Base-by-base conservation (phyloP, 1,284 basidiomycete species). In the Porodaedalea pini region DNA sequence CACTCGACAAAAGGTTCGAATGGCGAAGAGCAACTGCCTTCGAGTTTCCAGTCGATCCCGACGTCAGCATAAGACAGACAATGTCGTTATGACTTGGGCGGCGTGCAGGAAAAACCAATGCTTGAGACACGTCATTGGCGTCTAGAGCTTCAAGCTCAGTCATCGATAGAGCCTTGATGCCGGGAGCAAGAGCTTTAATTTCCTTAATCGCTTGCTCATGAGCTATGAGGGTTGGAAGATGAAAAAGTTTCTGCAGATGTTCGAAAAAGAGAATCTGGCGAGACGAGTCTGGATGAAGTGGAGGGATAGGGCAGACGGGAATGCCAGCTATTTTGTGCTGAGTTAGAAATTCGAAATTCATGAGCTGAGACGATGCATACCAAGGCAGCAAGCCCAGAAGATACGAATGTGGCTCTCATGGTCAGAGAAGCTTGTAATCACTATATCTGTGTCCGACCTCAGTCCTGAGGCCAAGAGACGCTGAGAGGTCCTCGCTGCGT, bases 11-110 rank as follows among this genome's bases (percentile, higher is more conserved):
- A 2, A 66, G n/a, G 40, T 65, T 62, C 32, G 57, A 55, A 54
- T 66, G 65, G 11, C 62, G 61, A 51, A 66, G 56, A 17, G 54
- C 67, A 31, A 73, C 70, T 0, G 65, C 70, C 57, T 73, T 72
- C 2, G 68, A 67, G 45, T 71, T 71, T 0, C 70, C 71, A 3
- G 71, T 70, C 0, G 70, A 72, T 2, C 70, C 70, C 0, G 71
- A 71, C 3, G 71, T 72, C 44, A 73, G 53, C 61, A 65, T 62
- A 34, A 63, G 40, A 27, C 68, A 64, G 2, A 65, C 66, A 21
- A 66, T 67, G 23, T 69, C 68, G 8, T 68, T 67, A 10, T 66
- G 60, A 39, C 57, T 61, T 1, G 60, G 29, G 2, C 13, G 21
- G 15, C 51, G 27, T 23, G 4, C 15, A 15, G 59, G 54, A 21